Percentiles rank a stretch among this genome's conserved stretches.
These are phyloP conservation scores for Tricholoma sp. DNA, from an alignment of 768 basidiomycete genomes.

Conservation along the genomic window DNA sequence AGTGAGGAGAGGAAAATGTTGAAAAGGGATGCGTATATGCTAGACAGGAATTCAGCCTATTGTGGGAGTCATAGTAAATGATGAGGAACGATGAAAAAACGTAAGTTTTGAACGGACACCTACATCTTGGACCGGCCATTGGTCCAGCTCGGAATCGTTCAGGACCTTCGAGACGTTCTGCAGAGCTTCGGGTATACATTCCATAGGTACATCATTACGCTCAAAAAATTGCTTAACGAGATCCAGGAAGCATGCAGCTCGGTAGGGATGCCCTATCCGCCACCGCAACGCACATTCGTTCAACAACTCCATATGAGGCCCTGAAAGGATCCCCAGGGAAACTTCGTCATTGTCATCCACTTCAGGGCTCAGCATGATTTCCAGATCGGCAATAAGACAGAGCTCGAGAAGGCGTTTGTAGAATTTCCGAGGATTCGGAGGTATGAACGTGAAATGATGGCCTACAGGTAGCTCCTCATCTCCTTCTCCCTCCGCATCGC, in stretches of 20 bases:
- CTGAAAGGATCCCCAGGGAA: conserved; percentile 83
- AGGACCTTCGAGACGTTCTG: conserved; percentile 66
- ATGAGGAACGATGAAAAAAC: neutral
- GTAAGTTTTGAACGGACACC: conserved; percentile 25
- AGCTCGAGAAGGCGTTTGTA: conserved; percentile 82
- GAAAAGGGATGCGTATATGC: conserved; percentile 69
- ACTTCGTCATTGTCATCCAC: conserved; percentile 97
- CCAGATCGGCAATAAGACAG: conserved; percentile 81
- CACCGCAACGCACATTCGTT: conserved; percentile 87
- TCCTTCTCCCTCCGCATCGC: conserved; percentile 20
- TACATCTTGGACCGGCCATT: conserved; percentile 84
- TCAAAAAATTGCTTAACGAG: conserved; percentile 85
- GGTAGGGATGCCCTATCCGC: conserved; percentile 79
- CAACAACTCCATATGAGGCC: conserved; percentile 74
- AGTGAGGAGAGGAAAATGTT: conserved; percentile 82
- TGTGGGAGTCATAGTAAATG: neutral
- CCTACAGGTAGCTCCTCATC: conserved; percentile 72
- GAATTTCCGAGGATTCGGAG: conserved; percentile 78
- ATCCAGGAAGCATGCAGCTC: conserved; percentile 77
- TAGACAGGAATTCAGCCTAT: conserved; percentile 66
- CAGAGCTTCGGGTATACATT: conserved; percentile 90
- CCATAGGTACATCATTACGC: conserved; percentile 86
- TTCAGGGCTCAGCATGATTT: conserved; percentile 83
- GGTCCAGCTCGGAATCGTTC: conserved; percentile 62
- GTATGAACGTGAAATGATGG: conserved; percentile 85